A percentile compares a stretch with the other conserved stretches of the same genome.
Conservation (phyloP, 2,329 filamentous ascomycete species). For the Fusarium mangiferae region DNA sequence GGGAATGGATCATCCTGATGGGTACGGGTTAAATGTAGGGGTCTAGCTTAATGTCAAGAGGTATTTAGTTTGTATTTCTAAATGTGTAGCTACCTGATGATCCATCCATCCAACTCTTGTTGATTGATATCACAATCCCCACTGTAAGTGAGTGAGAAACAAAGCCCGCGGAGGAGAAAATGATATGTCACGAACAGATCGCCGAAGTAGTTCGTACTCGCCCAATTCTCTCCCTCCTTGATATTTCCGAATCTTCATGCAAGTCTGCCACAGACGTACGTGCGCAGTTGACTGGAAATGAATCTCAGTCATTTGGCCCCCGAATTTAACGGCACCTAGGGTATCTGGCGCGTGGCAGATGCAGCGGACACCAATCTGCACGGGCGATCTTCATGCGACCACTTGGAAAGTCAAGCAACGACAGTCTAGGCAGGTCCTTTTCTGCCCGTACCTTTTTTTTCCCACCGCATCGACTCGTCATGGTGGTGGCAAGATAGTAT, state of each 20-base stretch:
- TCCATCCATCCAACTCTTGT: neutral
- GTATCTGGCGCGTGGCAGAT: conserved; percentile 27
- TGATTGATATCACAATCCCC: neutral
- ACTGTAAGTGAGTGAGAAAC: neutral
- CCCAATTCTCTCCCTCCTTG: neutral
- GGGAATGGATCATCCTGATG: conserved; percentile 27
- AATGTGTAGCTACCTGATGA: neutral
- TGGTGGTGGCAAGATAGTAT: conserved; percentile 17
- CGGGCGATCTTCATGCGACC: conserved; percentile 31
- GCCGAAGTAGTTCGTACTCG: neutral
- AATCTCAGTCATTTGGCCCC: conserved; percentile 19
- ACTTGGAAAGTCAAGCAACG: conserved; percentile 16
- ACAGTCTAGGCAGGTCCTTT: neutral
- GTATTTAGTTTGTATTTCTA: neutral
- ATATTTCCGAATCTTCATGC: conserved; percentile 13
- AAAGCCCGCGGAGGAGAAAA: neutral
- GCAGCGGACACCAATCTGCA: conserved; percentile 31
- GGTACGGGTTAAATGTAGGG: conserved; percentile 17
- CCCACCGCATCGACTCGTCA: conserved; percentile 6
- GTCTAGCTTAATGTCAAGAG: conserved; percentile 1
- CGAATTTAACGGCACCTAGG: conserved; percentile 21
- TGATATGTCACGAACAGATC: conserved; percentile 7
- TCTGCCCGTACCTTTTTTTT: neutral
- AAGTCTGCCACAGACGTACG: neutral
- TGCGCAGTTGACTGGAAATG: neutral